Evolutionary conservation across 1,284 basidiomycete genomes (phyloP), one percentile per base, ranked within the genome.

Genomic region (Afroboletus lepidellus): DNA sequence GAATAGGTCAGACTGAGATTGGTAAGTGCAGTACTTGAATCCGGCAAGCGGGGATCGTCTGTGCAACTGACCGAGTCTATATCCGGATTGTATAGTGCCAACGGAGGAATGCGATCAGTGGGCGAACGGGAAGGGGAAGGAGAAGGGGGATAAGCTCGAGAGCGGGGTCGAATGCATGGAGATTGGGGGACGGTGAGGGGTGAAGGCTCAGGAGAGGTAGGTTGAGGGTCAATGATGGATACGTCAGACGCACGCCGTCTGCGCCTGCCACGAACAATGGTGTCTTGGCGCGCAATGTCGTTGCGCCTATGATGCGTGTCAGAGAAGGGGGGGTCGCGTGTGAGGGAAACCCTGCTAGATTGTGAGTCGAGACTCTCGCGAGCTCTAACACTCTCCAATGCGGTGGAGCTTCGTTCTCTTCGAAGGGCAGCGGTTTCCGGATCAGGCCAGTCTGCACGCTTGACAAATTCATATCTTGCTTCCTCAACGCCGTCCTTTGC

Each of bases 361-460:
- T 60, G 64, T 9, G 70, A 64, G 50, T 66, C 71, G 4, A 60
- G 57, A 53, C 69, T 75, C 46, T 84, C 83, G 56, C 77, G 73
- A 18, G 78, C 78, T 60, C 72, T 73, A 20, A 77, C 75, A 41
- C 79, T 75, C 50, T 84, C 82, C 55, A 85, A 66, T 6, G 75
- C 74, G 21, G 80, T 79, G 37, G 77, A 74, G 64, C 84, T 87
- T 66, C 77, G 81, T 65, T 88, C 83, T 57, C 86, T 74, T 52
- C 85, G 75, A 44, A 81, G 72, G 24, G 82, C 84, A 53, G 81
- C 84, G 5, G 79, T 73, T 69, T 87, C 87, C 38, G 85, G 81
- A 66, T 87, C 87, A 3, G 85, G 85, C 87, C 87, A 90, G 60
- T 88, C 87, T 15, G 87, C 84, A 47, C 88, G 80, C 62, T 88